These are phyloP conservation scores for Leishmania aethiopica DNA, from an alignment of 208 protist species.

Conservation along the genomic window DNA sequence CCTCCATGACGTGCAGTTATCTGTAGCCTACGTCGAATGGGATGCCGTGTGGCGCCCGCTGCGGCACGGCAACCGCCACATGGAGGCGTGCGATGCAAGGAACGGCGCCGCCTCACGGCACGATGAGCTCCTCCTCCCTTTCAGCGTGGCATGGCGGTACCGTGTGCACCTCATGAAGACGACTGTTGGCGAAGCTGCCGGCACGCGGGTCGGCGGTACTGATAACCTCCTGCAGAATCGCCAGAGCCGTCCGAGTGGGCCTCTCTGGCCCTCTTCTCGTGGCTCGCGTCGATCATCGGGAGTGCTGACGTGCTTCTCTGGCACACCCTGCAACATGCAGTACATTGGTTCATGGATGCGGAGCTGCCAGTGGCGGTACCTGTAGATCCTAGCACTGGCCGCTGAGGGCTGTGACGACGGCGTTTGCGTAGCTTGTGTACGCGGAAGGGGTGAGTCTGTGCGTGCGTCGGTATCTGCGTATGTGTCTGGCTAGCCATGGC, in stretches of 20 bases:
- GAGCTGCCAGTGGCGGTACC: constrained; percentile 15
- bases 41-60: not conserved
- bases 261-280: not conserved
- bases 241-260: not conserved
- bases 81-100: not conserved
- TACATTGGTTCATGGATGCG: constrained; percentile 25
- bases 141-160: constrained; percentile 12
- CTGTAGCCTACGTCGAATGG: constrained; percentile 15
- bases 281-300: constrained; percentile 3
- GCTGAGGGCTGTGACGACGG: not conserved
- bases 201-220: not conserved
- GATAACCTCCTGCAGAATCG: not conserved
- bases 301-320: not conserved
- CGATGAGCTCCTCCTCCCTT: constrained; percentile 7
- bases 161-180: constrained; percentile 14
- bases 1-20: constrained; percentile 27
- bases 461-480: not conserved
- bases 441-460: not conserved
- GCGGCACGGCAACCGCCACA: not conserved
- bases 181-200: not conserved
- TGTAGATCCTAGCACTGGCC: not conserved
- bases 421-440: not conserved
- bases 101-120: not conserved
- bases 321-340: not conserved
- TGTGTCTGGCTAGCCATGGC: not conserved